These are phyloP conservation scores for Aspergillus quadrilineatus DNA, from an alignment of 2,329 filamentous ascomycete species.

Conservation along the genomic window DNA sequence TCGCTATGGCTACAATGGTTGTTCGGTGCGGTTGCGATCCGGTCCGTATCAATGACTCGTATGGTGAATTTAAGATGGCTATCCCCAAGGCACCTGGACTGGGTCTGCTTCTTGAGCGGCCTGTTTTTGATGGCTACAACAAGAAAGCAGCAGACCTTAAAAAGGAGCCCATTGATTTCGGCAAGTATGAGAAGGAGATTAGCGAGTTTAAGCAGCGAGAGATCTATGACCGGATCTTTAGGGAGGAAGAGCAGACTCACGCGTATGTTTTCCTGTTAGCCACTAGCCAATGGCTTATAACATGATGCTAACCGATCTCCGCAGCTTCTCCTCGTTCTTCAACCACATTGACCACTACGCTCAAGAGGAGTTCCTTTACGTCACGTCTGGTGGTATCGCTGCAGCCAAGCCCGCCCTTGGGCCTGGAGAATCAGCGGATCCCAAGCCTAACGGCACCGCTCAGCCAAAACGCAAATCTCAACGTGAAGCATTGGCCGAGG, in stretches of 20 bases:
- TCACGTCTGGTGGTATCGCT: constrained; percentile 67
- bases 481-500: constrained; percentile 32
- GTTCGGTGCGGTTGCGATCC: constrained; percentile 79
- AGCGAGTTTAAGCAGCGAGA: constrained; percentile 85
- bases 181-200: constrained; percentile 73
- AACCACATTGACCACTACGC: constrained; percentile 75
- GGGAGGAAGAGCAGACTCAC: constrained; percentile 82
- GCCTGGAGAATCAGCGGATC: constrained; percentile 8
- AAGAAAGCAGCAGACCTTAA: constrained; percentile 58
- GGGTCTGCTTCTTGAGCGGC: constrained; percentile 82
- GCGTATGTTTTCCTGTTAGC: constrained; percentile 62
- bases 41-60: constrained; percentile 70
- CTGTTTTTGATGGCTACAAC: constrained; percentile 91
- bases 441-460: constrained; percentile 5
- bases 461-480: constrained; percentile 25
- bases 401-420: constrained; percentile 51
- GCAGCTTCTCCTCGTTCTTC: constrained; percentile 73
- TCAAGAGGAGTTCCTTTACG: constrained; percentile 70
- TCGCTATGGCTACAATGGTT: constrained; percentile 82
- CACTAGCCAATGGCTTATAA: neutral
- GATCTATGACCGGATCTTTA: constrained; percentile 90
- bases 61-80: constrained; percentile 69
- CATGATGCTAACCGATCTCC: constrained; percentile 1
- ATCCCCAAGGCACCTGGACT: constrained; percentile 93
- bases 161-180: constrained; percentile 73